Conservation (phyloP, 2,329 filamentous ascomycete species). For the Pezicula rhizophila region DNA sequence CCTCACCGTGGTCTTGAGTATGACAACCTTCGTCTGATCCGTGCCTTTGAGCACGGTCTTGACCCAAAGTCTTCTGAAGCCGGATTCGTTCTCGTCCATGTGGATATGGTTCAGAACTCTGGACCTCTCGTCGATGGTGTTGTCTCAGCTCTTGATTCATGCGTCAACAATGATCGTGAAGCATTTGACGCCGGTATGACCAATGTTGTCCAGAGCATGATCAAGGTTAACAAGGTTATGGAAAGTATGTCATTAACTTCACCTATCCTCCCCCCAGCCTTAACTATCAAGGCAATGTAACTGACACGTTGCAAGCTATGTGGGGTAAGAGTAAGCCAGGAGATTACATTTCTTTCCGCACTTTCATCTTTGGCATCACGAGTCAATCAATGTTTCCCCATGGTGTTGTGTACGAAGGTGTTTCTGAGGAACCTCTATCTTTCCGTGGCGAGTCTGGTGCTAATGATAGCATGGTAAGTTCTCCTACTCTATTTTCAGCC, state of each 20-base stretch:
- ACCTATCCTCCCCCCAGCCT: neutral
- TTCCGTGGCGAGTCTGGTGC: constrained; percentile 92
- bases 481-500: neutral
- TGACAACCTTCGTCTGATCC: constrained; percentile 72
- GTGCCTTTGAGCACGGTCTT: constrained; percentile 85
- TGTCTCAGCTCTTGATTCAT: constrained; percentile 57
- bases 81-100: constrained; percentile 91
- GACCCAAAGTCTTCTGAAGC: constrained; percentile 85
- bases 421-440: constrained; percentile 66
- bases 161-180: constrained; percentile 42
- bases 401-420: constrained; percentile 83
- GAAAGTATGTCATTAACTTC: constrained; percentile 45
- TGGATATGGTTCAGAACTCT: constrained; percentile 91
- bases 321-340: constrained; percentile 81
- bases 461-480: constrained; percentile 76
- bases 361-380: constrained; percentile 96
- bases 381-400: constrained; percentile 90
- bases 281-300: constrained; percentile 17
- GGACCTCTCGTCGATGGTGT: constrained; percentile 70
- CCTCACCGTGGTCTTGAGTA: constrained; percentile 52
- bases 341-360: constrained; percentile 84
- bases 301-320: constrained; percentile 53
- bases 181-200: constrained; percentile 59
- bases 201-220: constrained; percentile 56
- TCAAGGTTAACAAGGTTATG: constrained; percentile 72